Conservation (phyloP, 805 yeast genomes). For the Zygosaccharomyces kombuchaensis region DNA sequence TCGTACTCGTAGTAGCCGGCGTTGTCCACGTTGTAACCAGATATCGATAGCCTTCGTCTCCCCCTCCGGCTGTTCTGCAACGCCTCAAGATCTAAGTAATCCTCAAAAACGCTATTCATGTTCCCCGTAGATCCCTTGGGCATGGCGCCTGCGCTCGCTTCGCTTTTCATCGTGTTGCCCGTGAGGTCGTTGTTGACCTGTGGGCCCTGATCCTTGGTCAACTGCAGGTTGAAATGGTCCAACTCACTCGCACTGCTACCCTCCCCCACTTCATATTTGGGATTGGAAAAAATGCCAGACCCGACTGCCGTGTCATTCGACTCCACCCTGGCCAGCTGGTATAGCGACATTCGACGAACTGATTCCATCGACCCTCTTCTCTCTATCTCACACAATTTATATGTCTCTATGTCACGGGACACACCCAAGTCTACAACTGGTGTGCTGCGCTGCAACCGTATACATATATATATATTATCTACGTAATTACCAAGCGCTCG, state of each 20-base stretch:
- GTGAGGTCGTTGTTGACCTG: constrained; percentile 28
- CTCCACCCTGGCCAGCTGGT: constrained; percentile 17
- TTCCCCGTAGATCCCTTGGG: background rate
- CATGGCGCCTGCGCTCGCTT: constrained; percentile 7
- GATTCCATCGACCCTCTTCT: constrained; percentile 1
- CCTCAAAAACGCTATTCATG: constrained; percentile 10
- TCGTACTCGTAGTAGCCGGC: constrained; percentile 33
- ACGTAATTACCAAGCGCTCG: background rate
- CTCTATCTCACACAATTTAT: background rate
- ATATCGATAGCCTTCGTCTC: constrained; percentile 28
- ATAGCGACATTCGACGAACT: constrained; percentile 13
- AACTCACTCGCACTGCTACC: background rate
- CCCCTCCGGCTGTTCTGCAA: constrained; percentile 4
- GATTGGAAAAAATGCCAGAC: constrained; percentile 10
- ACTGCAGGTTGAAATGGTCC: constrained; percentile 18
- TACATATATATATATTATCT: background rate
- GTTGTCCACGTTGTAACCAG: constrained; percentile 27
- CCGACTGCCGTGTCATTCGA: constrained; percentile 21
- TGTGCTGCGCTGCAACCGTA: background rate
- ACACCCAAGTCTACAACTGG: too few relatives aligned
- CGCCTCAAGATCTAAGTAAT: constrained; percentile 11
- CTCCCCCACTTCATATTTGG: constrained; percentile 2
- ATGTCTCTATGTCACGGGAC: too few relatives aligned
- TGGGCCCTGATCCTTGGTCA: constrained; percentile 11
- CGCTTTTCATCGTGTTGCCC: constrained; percentile 29